These are phyloP conservation scores for Coprinopsis cinerea DNA, from an alignment of 768 basidiomycete species.

Conservation along the genomic window DNA sequence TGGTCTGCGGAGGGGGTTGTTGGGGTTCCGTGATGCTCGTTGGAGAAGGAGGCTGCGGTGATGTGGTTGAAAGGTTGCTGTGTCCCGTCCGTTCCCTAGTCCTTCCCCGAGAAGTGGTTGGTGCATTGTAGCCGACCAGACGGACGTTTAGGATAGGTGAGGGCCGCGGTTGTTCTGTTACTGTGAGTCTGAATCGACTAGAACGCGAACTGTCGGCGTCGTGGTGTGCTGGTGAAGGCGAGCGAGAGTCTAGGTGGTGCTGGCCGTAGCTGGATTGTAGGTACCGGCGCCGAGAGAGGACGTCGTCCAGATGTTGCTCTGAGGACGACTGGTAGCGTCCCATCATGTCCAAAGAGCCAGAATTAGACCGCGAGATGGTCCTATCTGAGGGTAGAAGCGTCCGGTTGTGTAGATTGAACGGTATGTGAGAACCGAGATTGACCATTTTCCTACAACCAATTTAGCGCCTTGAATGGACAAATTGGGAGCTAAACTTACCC, in stretches of 20 bases:
- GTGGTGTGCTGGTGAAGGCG: background rate
- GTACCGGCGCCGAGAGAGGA: background rate
- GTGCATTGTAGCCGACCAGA: constrained; percentile 1
- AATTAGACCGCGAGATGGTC: constrained; percentile 5
- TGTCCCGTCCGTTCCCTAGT: background rate
- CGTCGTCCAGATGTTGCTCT: background rate
- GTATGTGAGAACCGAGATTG: constrained; percentile 48
- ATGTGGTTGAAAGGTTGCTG: background rate
- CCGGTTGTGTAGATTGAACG: constrained; percentile 52
- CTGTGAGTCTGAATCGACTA: background rate
- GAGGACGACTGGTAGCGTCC: background rate
- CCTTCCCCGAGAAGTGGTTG: constrained; percentile 2
- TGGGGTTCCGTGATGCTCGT: background rate
- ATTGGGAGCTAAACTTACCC: constrained; percentile 31
- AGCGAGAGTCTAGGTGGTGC: background rate
- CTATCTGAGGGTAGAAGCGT: constrained; percentile 11
- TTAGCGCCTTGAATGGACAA: background rate
- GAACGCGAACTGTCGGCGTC: background rate
- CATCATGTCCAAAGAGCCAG: background rate
- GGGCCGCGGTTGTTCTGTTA: constrained; percentile 2
- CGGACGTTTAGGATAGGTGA: background rate
- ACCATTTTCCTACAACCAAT: constrained; percentile 50
- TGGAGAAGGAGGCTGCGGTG: background rate
- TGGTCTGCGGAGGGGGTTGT: background rate
- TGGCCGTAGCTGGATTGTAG: background rate